phyloP scores from a whole-genome alignment of 306 rosid genomes.

The Vigna unguiculata region DNA sequence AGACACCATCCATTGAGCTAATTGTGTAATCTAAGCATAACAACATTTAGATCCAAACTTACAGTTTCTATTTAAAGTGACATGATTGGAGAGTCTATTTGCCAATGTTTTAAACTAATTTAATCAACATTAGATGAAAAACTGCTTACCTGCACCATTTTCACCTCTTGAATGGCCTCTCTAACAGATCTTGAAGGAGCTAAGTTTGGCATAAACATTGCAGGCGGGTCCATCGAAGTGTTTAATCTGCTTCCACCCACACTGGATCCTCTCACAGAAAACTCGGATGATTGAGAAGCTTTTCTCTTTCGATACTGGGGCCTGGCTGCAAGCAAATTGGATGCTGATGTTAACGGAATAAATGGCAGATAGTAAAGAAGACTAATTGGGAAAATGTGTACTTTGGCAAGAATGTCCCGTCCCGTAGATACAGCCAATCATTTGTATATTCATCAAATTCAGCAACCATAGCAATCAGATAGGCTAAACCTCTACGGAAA shows the following conservation, averaged over 20 bases:
- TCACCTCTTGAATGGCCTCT: constrained; percentile 84
- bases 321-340: constrained; percentile 80
- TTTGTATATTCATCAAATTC: constrained; percentile 90
- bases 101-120: constrained; percentile 6
- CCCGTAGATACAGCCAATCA: constrained; percentile 89
- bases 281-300: constrained; percentile 58
- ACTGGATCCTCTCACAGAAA: constrained; percentile 56
- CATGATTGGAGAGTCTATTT: not conserved
- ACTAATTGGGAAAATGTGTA: constrained; percentile 49
- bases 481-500: constrained; percentile 74
- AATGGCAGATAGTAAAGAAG: constrained; percentile 7
- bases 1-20: not conserved
- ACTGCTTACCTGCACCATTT: constrained; percentile 78
- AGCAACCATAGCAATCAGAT: constrained; percentile 85
- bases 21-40: constrained; percentile 29
- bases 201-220: constrained; percentile 75
- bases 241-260: constrained; percentile 44
- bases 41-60: not conserved
- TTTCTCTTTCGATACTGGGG: constrained; percentile 76
- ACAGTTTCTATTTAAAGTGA: not conserved
- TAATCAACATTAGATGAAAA: constrained; percentile 19
- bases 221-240: constrained; percentile 74
- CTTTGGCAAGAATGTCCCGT: constrained; percentile 84
- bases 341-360: constrained; percentile 42
- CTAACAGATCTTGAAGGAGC: constrained; percentile 75